Percentiles rank a stretch among this genome's conserved stretches.
Conservation (phyloP, 2,329 filamentous ascomycete species). For the Xylariaceae sp. region DNA sequence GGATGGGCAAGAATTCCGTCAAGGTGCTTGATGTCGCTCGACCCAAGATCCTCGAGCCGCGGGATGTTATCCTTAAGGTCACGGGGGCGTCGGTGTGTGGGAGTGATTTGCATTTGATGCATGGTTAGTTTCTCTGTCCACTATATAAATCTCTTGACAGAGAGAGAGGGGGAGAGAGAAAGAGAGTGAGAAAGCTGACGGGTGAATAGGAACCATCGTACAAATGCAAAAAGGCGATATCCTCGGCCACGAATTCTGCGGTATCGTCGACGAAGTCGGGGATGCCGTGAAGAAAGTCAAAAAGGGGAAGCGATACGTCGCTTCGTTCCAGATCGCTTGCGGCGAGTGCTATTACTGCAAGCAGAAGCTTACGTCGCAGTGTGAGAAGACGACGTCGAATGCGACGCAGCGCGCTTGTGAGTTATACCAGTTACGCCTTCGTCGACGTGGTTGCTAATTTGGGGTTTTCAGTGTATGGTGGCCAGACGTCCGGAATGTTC, state of each 20-base stretch:
- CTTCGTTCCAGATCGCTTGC: conserved; percentile 78
- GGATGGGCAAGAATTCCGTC: conserved; percentile 78
- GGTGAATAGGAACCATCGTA: conserved; percentile 41
- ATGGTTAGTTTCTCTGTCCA: conserved; percentile 34
- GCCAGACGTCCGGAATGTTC: conserved; percentile 67
- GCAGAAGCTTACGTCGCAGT: conserved; percentile 72
- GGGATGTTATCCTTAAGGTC: conserved; percentile 75
- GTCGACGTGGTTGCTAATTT: background rate
- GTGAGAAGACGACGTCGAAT: conserved; percentile 74
- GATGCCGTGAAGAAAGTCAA: conserved; percentile 48
- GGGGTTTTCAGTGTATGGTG: conserved; percentile 61
- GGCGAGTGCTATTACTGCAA: conserved; percentile 71
- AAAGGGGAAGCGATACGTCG: conserved; percentile 67
- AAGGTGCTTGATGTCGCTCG: conserved; percentile 62
- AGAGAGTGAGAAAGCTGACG: background rate
- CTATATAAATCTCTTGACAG: too few species aligned
- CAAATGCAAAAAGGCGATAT: conserved; percentile 61
- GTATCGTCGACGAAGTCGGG: conserved; percentile 52
- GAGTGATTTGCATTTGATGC: conserved; percentile 54
- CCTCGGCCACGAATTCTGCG: conserved; percentile 59
- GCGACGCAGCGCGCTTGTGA: conserved; percentile 55
- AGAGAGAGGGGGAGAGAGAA: too few species aligned
- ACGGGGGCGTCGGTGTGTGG: conserved; percentile 58
- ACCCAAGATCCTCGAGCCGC: conserved; percentile 65
- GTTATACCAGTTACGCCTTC: background rate